Evolutionary conservation across 805 yeast species (phyloP), one percentile per base, ranked within the genome.

Genomic region (Lachancea dasiensis): DNA sequence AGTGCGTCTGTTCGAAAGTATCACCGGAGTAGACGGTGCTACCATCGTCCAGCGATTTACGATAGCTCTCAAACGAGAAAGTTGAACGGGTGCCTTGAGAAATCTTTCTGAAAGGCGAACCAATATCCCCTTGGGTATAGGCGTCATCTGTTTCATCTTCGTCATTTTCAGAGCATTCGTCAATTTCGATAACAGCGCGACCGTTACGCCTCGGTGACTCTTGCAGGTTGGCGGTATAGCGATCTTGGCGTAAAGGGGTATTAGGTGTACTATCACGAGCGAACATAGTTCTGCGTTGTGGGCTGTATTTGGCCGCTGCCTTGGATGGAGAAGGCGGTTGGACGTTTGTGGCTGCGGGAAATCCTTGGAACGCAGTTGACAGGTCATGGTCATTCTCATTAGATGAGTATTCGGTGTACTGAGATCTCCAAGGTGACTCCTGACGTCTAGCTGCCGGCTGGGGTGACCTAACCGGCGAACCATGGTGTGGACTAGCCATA

Each of bases 171-270:
- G 38, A 44, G 5, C 50, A 45, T 36, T 67, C 65, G 38, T 67
- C 67, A 20, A 68, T 64, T 33, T 79, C 68, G 10, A 72, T 60
- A 3, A 78, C 64, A 5, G 79, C 68, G 3, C 70, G 72, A 27
- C 63, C 66, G 28, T 69, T 69, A 54, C 87, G 73, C 39, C 68
- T 72, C 23, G 95, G 92, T 0, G 94, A 79, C 56, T 84, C 89
- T 47, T 75, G 61, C 38, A 75, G 64, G 3, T 92, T 80, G 50
- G 72, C 81, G 35, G 71, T 73, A 28, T 85, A 79, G 60, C 94
- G 69, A 16, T 48, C 51, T 20, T 44, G 45, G 7, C 82, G 75
- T 9, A 65, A 57, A 13, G 62, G 62, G 5, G 60, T 45, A 27
- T 47, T 51, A 17, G 52, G 55, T 4, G 56, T 54, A 34, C 63